Base-by-base conservation (phyloP, 345 rosid genomes). In the Aethionema arabicum region DNA sequence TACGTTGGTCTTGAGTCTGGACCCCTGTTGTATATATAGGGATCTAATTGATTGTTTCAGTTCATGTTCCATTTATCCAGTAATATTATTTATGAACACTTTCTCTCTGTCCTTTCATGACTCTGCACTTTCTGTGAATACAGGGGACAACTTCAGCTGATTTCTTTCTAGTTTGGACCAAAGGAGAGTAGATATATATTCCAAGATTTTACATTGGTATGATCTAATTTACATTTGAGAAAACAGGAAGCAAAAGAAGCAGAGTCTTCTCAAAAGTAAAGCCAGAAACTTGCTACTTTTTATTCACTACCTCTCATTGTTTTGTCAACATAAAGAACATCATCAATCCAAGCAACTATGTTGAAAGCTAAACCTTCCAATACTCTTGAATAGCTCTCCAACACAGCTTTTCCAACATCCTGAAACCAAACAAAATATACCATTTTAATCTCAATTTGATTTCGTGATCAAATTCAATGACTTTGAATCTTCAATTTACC, bases 361-460 rank as follows among this genome's bases (percentile, higher is more conserved):
- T 85, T 88, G 82, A 83, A 88, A 15, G 96, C 96, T 55, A 86
- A 66, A 15, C 96, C 88, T 78, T 88, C 96, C 27, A 88, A 62
- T 13, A 85, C 90, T 65, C 96, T 82, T 11, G 96, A 88, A 55
- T 85, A 88, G 76, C 96, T 86, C 75, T 88, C 96, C 48, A 88
- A 70, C 39, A 76, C 68, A 32, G 96, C 90, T 63, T 88, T 87
- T 52, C 90, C 96, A 52, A 85, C 85, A 77, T 88, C 96, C 96
- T 88, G 86, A 38, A 61, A 48, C 38, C 74, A 67, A 56, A 5
- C 59, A 32, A 32, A 13, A 39, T 46, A 65, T 3, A 31, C 0
- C 2, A 30, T 21, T 3, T 48, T 29, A 42, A 11, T 43, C 29
- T 43, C 41, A 11, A 29, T 30, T 9, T 30, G 38, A 1, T 8